Conservation (phyloP, 1,284 basidiomycete genomes). For the Leccinum holopus region DNA sequence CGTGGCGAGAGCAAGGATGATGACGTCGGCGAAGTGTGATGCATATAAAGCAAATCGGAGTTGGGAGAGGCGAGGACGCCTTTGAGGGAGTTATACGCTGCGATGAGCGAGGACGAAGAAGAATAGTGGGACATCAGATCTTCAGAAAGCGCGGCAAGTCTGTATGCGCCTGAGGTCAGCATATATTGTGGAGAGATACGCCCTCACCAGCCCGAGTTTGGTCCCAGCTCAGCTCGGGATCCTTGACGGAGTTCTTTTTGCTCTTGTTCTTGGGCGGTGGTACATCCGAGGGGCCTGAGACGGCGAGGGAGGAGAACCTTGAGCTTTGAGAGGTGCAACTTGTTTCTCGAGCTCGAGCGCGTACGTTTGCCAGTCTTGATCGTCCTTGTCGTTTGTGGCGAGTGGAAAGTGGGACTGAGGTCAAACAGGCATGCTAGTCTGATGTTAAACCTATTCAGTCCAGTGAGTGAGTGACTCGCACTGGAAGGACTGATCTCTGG, state of each 20-base stretch:
- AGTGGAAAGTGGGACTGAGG: conserved; percentile 25
- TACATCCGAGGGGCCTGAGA: conserved; percentile 12
- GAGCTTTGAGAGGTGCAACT: conserved; percentile 21
- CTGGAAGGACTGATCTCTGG: too few species aligned
- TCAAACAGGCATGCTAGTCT: conserved; percentile 30
- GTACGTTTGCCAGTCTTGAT: conserved; percentile 26
- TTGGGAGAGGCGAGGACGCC: conserved; percentile 1
- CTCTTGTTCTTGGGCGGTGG: conserved; percentile 29
- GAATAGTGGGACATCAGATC: conserved; percentile 14
- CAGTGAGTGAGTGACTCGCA: too few species aligned
- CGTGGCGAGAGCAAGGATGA: conserved; percentile 19
- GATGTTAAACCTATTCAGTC: too few species aligned
- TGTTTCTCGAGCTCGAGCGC: conserved; percentile 31
- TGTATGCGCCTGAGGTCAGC: conserved; percentile 7
- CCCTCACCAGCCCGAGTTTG: conserved; percentile 8
- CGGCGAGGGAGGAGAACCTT: conserved; percentile 9
- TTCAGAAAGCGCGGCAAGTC: conserved; percentile 19
- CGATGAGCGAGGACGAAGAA: too few species aligned
- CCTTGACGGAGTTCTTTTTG: conserved; percentile 23
- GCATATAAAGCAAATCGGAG: conserved; percentile 9
- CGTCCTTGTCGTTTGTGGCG: background rate
- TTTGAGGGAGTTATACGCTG: too few species aligned
- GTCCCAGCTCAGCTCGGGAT: conserved; percentile 7
- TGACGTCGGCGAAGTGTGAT: conserved; percentile 20
- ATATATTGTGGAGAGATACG: background rate